Evolutionary conservation across 2,329 filamentous ascomycete species (phyloP), one percentile per base, ranked within the genome.

Genomic region (Coleophoma eucalyptorum): DNA sequence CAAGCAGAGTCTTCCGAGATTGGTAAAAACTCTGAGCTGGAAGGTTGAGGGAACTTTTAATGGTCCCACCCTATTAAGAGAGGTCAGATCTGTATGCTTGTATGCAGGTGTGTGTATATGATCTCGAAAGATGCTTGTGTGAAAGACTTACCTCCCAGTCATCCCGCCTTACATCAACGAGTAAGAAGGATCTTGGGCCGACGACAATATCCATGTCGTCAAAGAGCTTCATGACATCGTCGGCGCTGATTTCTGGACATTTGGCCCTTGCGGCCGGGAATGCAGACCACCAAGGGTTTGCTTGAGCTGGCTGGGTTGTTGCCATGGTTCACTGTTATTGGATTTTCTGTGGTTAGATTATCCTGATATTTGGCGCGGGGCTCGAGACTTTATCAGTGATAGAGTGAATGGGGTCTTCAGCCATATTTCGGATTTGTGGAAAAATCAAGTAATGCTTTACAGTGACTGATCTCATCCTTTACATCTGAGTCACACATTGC

Each of bases 21-120:
- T 74, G 74, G 48, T 78, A 79, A 37, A 82, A 71, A 12, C 71
- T 75, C 49, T 82, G 78, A 8, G 79, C 78, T 1, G 79, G 78
- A 13, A 82, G 66, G 55, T 83, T 81, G 55, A 86, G 69, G 1
- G 81, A 83, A 2, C 74, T 75, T 8, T 68, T 67, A 49, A 87
- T 78, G 0, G 81, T 84, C 38, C 82, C 83, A 21, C 84, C 83
- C 76, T 76, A 49, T 43, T 33, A 40, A 42, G n/a, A 8, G 18
- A 52, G 33, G 13, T 43, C 10, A 35, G n/a, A 47, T 49, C 15
- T 10, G 4, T 5, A 13, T 18, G 13, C 26, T 15, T 11, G 37
- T 32, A 10, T 33, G 12, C 43, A 8, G 26, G 21, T n/a, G 20
- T 16, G 5, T n/a, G 21, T 21, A 15, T 12, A 13, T 20, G 48